These are phyloP conservation scores for Botrytis cinerea DNA, from an alignment of 2,329 filamentous ascomycete genomes.

Conservation along the genomic window DNA sequence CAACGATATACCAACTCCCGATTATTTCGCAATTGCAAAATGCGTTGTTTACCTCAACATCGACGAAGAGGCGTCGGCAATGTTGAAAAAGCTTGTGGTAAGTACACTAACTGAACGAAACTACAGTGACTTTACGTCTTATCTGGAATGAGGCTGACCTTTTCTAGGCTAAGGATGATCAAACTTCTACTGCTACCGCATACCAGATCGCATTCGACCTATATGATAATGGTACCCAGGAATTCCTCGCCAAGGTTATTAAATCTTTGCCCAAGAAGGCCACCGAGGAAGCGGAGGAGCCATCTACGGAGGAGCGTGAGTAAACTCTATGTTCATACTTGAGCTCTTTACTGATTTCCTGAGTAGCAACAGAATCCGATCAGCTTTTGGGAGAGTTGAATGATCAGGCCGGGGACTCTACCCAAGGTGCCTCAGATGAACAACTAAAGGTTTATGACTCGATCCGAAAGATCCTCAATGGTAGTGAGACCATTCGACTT, in stretches of 20 bases:
- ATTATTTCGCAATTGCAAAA: slow-evolving; percentile 97
- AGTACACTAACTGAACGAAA: slow-evolving; percentile 22
- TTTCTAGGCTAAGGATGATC: slow-evolving; percentile 63
- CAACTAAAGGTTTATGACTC: slow-evolving; percentile 61
- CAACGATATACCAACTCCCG: slow-evolving; percentile 86
- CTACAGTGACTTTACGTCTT: slow-evolving; percentile 12
- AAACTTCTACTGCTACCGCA: slow-evolving; percentile 77
- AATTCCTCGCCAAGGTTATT: slow-evolving; percentile 89
- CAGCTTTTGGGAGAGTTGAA: slow-evolving; percentile 57
- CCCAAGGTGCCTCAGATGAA: slow-evolving; percentile 48
- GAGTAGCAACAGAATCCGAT: slow-evolving; percentile 48
- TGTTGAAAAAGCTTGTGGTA: slow-evolving; percentile 76
- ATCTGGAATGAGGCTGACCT: slow-evolving; percentile 12
- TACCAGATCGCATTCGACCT: slow-evolving; percentile 98
- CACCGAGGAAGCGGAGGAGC: slow-evolving; percentile 44
- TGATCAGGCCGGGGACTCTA: slow-evolving; percentile 42
- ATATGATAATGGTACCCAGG: slow-evolving; percentile 97
- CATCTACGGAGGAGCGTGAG: slow-evolving; percentile 46
- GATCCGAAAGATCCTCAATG: slow-evolving; percentile 72
- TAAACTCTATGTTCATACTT: background rate
- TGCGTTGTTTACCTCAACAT: slow-evolving; percentile 96
- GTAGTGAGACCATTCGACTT: slow-evolving; percentile 89
- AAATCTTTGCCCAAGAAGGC: slow-evolving; percentile 66
- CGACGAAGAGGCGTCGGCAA: slow-evolving; percentile 83
- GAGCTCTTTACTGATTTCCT: slow-evolving; percentile 5